Evolutionary conservation across 2,329 filamentous ascomycete species (phyloP), one percentile per base, ranked within the genome.

Genomic region (Zasmidium cellare): DNA sequence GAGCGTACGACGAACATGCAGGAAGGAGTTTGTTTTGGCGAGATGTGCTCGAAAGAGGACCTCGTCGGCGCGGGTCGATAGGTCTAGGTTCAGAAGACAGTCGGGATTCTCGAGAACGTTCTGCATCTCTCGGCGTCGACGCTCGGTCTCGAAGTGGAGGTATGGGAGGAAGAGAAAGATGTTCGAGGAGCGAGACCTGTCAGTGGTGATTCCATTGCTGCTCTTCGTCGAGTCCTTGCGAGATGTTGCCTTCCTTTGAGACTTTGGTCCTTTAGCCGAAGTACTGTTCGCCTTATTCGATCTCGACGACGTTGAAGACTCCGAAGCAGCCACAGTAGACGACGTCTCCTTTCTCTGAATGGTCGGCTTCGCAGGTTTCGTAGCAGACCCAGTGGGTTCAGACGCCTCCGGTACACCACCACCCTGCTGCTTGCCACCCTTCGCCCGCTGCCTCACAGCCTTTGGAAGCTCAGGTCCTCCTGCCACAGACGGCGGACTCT

Each of bases 111-210:
- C 70, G 38, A 83, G 85, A 1, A 82, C 79, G 18, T 79, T 73
- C 54, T 82, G 81, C 84, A 88, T 86, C 63, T 80, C 79, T 53
- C 56, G 57, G 2, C 60, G 58, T 12, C 62, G 51, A 52, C 79
- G 74, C 48, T 85, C 78, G 0, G 84, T 85, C 65, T 88, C 85
- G 51, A 86, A 87, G 66, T 87, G 85, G 2, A 88, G 72, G 64
- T 86, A 88, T 0, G 85, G 85, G 83, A 87, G 86, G 73, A 85
- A 81, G 59, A 79, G 61, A 69, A 74, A 71, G 57, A 79, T 63
- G 65, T 76, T 72, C 51, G 71, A 61, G 20, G 31, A 7, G 20
- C 16, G 31, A 14, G 11, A 7, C 19, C 24, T 25, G 31, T 48
- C 52, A 3, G 46, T 56, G 16, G 54, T 62, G 22, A 55, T 55